Conservation (phyloP, 345 rosid species). For the Abelmoschus esculentus region DNA sequence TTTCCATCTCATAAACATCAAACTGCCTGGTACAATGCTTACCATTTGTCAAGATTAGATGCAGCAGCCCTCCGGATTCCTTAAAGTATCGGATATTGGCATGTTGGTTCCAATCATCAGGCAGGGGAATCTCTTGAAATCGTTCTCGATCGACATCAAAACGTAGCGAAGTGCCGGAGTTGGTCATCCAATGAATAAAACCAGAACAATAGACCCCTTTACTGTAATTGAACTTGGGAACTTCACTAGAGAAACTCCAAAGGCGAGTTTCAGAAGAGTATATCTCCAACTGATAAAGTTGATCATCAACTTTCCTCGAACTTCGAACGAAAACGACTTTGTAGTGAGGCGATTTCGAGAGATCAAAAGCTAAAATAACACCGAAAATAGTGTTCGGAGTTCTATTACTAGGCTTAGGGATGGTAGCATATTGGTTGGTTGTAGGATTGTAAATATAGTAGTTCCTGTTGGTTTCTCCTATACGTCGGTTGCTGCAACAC, state of each 20-base stretch:
- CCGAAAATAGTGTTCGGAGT: conserved; percentile 2
- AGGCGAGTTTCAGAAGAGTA: conserved; percentile 28
- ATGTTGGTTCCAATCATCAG: conserved; percentile 3
- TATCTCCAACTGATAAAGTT: conserved; percentile 18
- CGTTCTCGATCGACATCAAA: conserved; percentile 23
- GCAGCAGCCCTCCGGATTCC: conserved; percentile 18
- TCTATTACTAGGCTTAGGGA: conserved; percentile 14
- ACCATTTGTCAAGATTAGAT: conserved; percentile 20
- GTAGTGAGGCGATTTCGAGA: conserved; percentile 25
- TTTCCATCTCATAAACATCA: conserved; percentile 29
- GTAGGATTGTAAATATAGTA: conserved; percentile 37
- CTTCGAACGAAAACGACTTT: conserved; percentile 30
- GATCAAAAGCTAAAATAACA: conserved; percentile 37
- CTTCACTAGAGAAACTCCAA: conserved; percentile 24
- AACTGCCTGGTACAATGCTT: conserved; percentile 13
- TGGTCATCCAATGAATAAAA: conserved; percentile 27
- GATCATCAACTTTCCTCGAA: neutral
- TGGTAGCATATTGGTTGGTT: conserved; percentile 24
- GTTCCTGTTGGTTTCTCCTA: neutral
- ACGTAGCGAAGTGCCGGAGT: conserved; percentile 10
- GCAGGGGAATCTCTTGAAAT: conserved; percentile 22
- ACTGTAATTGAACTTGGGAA: neutral
- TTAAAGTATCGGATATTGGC: conserved; percentile 14
- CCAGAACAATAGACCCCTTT: conserved; percentile 23
- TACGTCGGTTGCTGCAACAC: conserved; percentile 20